A percentile compares a stretch with the other conserved stretches of the same genome.
Evolutionary conservation across 2,329 filamentous ascomycete species (phyloP).

Genomic region (Beauveria caledonica): DNA sequence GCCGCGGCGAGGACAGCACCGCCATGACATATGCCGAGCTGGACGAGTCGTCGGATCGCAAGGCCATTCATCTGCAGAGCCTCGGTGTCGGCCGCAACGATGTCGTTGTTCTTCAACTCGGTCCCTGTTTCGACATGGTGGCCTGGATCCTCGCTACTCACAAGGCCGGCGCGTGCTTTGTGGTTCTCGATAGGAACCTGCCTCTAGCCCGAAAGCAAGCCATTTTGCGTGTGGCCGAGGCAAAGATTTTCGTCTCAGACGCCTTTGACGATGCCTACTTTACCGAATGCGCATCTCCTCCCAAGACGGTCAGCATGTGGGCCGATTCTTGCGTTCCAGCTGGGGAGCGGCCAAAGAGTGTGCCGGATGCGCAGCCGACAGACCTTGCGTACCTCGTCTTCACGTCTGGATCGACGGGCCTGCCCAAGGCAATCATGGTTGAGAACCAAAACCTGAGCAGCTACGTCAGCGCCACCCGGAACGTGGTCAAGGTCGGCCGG

Average conservation of each 20-base stretch:
- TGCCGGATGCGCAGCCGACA: neutral
- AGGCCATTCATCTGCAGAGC: neutral
- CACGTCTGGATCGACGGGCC: conserved; percentile 6
- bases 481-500: neutral
- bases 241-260: neutral
- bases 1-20: neutral
- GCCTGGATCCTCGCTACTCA: neutral
- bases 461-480: neutral
- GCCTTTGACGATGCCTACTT: neutral
- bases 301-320: neutral
- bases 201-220: conserved; percentile 1
- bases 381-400: conserved; percentile 1
- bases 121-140: neutral
- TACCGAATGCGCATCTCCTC: neutral
- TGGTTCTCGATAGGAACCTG: neutral
- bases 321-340: neutral
- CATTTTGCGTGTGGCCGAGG: neutral
- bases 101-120: neutral
- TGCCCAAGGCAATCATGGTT: conserved; percentile 6
- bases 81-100: neutral
- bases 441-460: conserved; percentile 2
- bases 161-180: neutral
- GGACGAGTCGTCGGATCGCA: neutral
- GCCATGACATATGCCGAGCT: neutral
- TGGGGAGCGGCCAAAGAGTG: neutral